A percentile compares a stretch with the other conserved stretches of the same genome.
Conservation (phyloP, 2,329 filamentous ascomycete species). For the Daldinia sp. region DNA sequence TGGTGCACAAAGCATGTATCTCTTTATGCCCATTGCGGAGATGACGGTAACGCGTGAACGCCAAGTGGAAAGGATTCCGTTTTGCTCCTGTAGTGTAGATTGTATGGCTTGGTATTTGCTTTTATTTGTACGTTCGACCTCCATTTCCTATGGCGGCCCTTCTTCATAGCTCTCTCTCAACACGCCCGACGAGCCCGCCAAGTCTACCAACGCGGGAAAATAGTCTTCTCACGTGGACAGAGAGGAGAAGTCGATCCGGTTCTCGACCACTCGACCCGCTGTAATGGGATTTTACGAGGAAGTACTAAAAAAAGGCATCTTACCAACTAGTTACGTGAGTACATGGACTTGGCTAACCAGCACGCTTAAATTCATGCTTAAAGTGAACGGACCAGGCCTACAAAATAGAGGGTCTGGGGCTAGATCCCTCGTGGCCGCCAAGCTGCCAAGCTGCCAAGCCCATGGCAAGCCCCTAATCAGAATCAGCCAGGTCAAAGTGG, state of each 20-base stretch:
- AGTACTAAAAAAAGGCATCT: slow-evolving; percentile 12
- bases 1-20: slow-evolving; percentile 7
- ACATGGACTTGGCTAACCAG: slow-evolving; percentile 13
- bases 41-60: slow-evolving; percentile 18
- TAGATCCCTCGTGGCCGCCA: slow-evolving; percentile 50
- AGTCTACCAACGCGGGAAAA: slow-evolving; percentile 23
- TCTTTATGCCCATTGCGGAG: slow-evolving; percentile 25
- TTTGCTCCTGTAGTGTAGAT: slow-evolving; percentile 3
- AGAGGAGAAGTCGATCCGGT: slow-evolving; percentile 20
- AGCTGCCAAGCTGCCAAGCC: slow-evolving; percentile 47
- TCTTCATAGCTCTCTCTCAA: slow-evolving; percentile 4
- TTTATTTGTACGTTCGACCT: slow-evolving; percentile 6
- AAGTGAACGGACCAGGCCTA: slow-evolving; percentile 42
- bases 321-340: slow-evolving; percentile 4
- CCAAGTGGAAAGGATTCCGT: slow-evolving; percentile 18
- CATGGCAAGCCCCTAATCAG: slow-evolving; percentile 26
- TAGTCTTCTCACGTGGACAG: slow-evolving; percentile 20
- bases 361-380: slow-evolving; percentile 54
- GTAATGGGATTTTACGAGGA: slow-evolving; percentile 23
- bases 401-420: slow-evolving; percentile 38
- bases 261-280: slow-evolving; percentile 33
- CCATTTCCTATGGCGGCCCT: neutral
- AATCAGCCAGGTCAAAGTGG: slow-evolving; percentile 26
- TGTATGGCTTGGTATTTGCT: slow-evolving; percentile 14
- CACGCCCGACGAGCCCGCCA: slow-evolving; percentile 28